phyloP scores from a whole-genome alignment of 768 basidiomycete species.

The Leccinellum rugosiceps region DNA sequence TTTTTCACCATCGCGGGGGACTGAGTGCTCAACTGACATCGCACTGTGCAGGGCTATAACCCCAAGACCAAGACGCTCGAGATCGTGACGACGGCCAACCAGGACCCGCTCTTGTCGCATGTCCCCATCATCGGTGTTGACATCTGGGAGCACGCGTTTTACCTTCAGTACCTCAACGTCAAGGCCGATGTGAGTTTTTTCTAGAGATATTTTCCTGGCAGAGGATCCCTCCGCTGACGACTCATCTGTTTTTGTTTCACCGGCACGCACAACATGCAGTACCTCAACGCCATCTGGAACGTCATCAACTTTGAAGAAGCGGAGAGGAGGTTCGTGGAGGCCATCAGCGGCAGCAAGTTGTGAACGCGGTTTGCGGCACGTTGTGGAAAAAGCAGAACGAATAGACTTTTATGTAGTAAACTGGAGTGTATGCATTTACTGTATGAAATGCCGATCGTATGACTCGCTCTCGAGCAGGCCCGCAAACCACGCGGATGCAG shows the following conservation, averaged over 20 bases:
- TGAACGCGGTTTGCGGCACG: conserved; percentile 15
- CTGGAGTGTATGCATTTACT: not conserved
- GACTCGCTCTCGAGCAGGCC: too few relatives aligned
- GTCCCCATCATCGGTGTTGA: conserved; percentile 89
- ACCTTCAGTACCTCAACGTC: conserved; percentile 94
- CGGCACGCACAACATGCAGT: too few relatives aligned
- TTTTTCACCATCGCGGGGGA: not conserved
- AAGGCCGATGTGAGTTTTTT: conserved; percentile 89
- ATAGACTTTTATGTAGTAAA: not conserved
- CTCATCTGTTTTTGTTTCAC: too few relatives aligned
- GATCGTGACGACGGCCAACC: conserved; percentile 90
- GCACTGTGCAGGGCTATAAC: conserved; percentile 58
- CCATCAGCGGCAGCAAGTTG: conserved; percentile 30
- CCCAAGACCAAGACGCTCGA: conserved; percentile 68
- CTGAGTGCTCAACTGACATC: not conserved
- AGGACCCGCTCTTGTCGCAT: conserved; percentile 81
- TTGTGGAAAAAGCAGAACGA: not conserved
- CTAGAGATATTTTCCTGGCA: too few relatives aligned
- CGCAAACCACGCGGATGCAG: too few relatives aligned
- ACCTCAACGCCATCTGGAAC: conserved; percentile 73
- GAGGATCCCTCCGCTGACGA: too few relatives aligned
- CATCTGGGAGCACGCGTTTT: conserved; percentile 96
- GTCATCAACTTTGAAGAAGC: conserved; percentile 74
- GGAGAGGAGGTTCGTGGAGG: conserved; percentile 56
- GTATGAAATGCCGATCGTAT: too few relatives aligned